These are phyloP conservation scores for Sugiyamaella qingdaonensis DNA, from an alignment of 805 yeast species.

Conservation along the genomic window DNA sequence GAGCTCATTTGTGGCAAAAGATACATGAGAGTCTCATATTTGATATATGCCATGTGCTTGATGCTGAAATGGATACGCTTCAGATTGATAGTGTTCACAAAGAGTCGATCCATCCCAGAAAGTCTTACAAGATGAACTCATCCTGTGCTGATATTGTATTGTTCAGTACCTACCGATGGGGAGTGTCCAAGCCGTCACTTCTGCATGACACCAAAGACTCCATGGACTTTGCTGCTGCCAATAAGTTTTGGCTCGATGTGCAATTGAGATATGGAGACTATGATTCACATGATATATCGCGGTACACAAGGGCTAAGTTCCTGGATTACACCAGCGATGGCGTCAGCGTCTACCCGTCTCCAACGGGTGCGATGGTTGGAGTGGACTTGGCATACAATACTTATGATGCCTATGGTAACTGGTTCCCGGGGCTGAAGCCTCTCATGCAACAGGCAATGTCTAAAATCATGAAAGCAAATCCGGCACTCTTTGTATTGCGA, in stretches of 20 bases:
- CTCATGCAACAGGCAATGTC: conserved; percentile 87
- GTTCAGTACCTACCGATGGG: conserved; percentile 75
- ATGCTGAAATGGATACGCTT: conserved; percentile 75
- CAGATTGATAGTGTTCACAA: conserved; percentile 84
- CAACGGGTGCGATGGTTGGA: conserved; percentile 87
- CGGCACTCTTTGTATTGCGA: conserved; percentile 83
- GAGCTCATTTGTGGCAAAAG: conserved; percentile 99
- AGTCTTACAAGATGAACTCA: conserved; percentile 94
- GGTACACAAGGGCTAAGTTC: conserved; percentile 89
- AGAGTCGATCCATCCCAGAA: conserved; percentile 92
- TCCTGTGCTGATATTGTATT: conserved; percentile 88
- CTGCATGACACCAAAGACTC: conserved; percentile 67
- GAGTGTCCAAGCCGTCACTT: conserved; percentile 68
- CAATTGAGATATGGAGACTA: conserved; percentile 95
- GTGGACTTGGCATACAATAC: conserved; percentile 92
- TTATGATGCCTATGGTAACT: conserved; percentile 94
- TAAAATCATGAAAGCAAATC: conserved; percentile 91
- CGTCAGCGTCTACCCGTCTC: conserved; percentile 81
- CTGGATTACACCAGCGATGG: conserved; percentile 89
- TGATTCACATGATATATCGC: conserved; percentile 93
- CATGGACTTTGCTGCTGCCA: conserved; percentile 50
- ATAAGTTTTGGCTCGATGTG: conserved; percentile 89
- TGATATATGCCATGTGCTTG: conserved; percentile 88
- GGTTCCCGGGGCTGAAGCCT: conserved; percentile 95
- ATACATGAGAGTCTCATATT: conserved; percentile 94